Evolutionary conservation across 2,329 filamentous ascomycete species (phyloP), one percentile per base, ranked within the genome.

Genomic region (Plectosphaerella cucumerina): DNA sequence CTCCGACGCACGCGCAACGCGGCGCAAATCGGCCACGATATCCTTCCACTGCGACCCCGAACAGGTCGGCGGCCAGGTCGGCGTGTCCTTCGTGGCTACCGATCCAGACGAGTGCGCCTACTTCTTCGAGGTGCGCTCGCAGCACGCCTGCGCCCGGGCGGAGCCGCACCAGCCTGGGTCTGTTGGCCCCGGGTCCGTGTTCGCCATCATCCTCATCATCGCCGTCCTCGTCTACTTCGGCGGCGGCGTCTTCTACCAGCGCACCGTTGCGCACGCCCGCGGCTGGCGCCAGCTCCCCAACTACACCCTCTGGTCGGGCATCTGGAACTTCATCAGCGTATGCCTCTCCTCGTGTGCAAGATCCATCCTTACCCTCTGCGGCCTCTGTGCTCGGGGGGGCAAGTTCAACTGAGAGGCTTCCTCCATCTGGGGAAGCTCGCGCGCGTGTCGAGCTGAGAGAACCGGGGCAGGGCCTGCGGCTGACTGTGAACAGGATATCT

Each of bases 231-330:
- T 94, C 20, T 99, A 99, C 70, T 75, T 96, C 50, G 80, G 95
- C 35, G 94, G 94, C 59, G 94, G 94, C 62, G 88, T 96, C 60
- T 91, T 96, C 56, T 99, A 97, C 75, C 93, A 97, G 70, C 84
- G 94, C 53, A 95, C 90, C 31, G 92, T 99, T 52, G 87, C 92
- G 70, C 90, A 99, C 67, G 91, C 96, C 60, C 81, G 94, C 55
- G 94, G 94, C 45, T 97, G 93, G 94, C 84, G 89, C 59, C 94
- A 99, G 69, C 74, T 97, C 59, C 94, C 94, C 49, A 97, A 99
- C 72, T 97, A 94, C 73, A 85, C 82, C 60, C 81, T 97, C 59
- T 99, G 94, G 94, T 85, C 90, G 26, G 87, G 90, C 50, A 89
- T 97, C 55, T 85, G 89, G 71, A 84, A 80, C 59, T 96, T 96